Percentiles rank a stretch among this genome's conserved stretches.
Evolutionary conservation across 805 yeast species (phyloP).

Genomic region (Wickerhamiella brachini): DNA sequence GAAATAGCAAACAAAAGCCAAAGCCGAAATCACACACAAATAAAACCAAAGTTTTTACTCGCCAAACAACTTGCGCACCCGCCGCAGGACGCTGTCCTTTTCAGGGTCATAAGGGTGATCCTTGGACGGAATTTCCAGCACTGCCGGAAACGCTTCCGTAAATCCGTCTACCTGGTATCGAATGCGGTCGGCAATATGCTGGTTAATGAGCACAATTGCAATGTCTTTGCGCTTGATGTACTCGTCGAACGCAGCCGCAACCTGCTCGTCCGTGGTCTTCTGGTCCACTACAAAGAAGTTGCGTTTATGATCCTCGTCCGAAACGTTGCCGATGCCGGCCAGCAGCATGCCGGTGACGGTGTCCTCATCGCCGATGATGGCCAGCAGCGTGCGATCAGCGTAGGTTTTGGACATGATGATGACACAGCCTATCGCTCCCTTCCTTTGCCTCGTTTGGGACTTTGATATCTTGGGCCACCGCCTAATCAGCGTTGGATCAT

Average conservation of each 20-base stretch:
- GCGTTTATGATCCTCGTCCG: constrained; percentile 39
- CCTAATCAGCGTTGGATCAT: too few species aligned
- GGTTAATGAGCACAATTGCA: constrained; percentile 86
- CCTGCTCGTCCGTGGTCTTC: constrained; percentile 62
- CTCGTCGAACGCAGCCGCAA: constrained; percentile 58
- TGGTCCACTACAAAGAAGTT: constrained; percentile 78
- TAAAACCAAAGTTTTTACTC: too few species aligned
- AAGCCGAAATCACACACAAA: too few species aligned
- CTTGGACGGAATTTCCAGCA: constrained; percentile 92
- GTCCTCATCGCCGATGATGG: constrained; percentile 96
- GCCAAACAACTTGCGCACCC: constrained; percentile 90
- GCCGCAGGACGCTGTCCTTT: constrained; percentile 86
- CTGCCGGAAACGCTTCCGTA: constrained; percentile 89
- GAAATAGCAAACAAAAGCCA: too few species aligned
- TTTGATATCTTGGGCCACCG: too few species aligned
- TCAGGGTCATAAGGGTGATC: constrained; percentile 99
- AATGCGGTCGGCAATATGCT: constrained; percentile 84
- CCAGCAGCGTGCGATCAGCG: constrained; percentile 67
- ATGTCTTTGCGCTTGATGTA: constrained; percentile 79
- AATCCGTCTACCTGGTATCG: constrained; percentile 69
- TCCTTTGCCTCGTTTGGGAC: too few species aligned
- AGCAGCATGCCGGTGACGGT: constrained; percentile 89
- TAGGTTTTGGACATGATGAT: constrained; percentile 24
- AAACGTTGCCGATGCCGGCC: constrained; percentile 89
- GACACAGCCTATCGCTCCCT: too few species aligned